Base-by-base conservation (phyloP, 176 grass and related monocot genomes). In the Bothriochloa decipiens region DNA sequence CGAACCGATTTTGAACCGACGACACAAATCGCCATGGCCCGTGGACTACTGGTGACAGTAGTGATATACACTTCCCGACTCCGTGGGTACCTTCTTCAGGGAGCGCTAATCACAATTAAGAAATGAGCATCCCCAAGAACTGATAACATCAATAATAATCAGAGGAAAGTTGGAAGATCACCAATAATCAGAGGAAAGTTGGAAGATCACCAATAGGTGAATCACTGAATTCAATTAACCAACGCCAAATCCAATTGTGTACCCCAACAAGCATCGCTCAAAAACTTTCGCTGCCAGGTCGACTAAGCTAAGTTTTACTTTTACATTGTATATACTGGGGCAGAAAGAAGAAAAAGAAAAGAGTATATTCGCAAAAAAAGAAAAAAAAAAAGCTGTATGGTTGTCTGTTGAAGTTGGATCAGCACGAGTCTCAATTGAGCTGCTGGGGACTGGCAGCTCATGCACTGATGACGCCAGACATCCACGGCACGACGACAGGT, bases 401-500 rank as follows among this genome's bases (percentile, higher is more conserved):
- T 33, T 23, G 26, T 70, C 69, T 37, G 75, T 53, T 63, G 32
- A 57, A 66, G 33, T 77, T 82, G 77, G 65, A 82, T 66, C 68
- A 25, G 55, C 35, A 33, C 8, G 45, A 43, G 58, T 40, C 14
- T 70, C 41, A 53, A 35, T 33, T 63, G 66, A 67, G 46, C 79
- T 61, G 37, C 26, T 47, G 36, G 13, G 29, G 32, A 5, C 29
- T 43, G 75, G 28, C 39, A 65, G 37, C 29, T 92, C 81, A 97
- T 23, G 84, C 55, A 26, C 87, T 89, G 66, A 83, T 80, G 64
- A 93, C 89, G 73, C 95, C 95, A 26, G 95, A 95, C 88, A 95
- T 93, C 95, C 95, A 98, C 17, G 92, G 95, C 52, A 98, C 95
- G 2, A 90, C 83, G 13, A 98, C 84, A 25, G 95, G 95, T 46